Evolutionary conservation across 345 rosid species (phyloP), one percentile per base, ranked within the genome.

Genomic region (Populus alba): DNA sequence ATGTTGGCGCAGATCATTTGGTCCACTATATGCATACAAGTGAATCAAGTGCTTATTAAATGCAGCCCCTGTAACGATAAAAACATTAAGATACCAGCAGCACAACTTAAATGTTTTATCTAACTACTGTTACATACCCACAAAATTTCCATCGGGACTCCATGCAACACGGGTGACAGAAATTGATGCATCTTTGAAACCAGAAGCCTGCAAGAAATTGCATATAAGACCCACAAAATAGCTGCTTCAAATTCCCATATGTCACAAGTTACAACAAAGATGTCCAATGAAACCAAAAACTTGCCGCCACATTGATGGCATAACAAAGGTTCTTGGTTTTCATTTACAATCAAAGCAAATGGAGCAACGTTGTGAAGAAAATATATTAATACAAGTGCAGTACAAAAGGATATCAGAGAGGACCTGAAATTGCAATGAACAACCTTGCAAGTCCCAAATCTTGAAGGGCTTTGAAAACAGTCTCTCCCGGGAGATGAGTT

Each of bases 401-500:
- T n/a, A 23, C n/a, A 38, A 18, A 77, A 59, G 35, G 78, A 68
- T n/a, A 39, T 77, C 38, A 85, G 22, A 55, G 41, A 53, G 91
- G 97, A 93, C 99, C 98, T 92, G 95, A 81, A 90, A 89, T 73
- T 83, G 89, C 75, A 78, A 71, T 38, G 92, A 75, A 81, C 90
- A 87, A 72, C 87, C 43, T 5, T 82, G 5, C 88, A 85, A 81
- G 20, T 96, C 90, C 97, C 97, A 88, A 68, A 89, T 77, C 84
- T 92, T 91, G 87, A 95, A 93, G 61, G 92, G 90, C 85, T 87
- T 89, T 77, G 95, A 86, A 74, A 82, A 87, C 90, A 95, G 80
- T 78, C 86, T 89, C 70, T 92, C 93, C 41, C 85, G 86, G 67
- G 86, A 81, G 41, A 84, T 75, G 47, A 93, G 91, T 75, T 93